These are phyloP conservation scores for Sporothrix brunneoviolacea DNA, from an alignment of 2,329 filamentous ascomycete genomes.

Conservation along the genomic window DNA sequence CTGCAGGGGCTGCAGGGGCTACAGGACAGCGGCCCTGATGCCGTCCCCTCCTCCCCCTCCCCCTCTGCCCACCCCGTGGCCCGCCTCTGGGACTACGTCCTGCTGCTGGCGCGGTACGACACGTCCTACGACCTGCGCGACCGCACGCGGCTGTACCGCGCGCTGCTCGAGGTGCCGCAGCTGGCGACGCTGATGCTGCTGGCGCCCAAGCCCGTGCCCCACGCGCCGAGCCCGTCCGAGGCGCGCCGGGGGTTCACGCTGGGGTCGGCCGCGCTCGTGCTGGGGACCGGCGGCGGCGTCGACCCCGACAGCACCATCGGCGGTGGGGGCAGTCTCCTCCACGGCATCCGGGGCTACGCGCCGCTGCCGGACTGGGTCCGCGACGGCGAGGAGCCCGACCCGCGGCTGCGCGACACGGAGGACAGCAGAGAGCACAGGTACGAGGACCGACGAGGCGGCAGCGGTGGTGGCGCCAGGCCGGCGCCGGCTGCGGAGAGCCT, in stretches of 20 bases:
- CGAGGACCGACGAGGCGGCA: slow-evolving; percentile 25
- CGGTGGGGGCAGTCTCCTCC: slow-evolving; percentile 39
- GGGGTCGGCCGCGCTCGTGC: slow-evolving; percentile 77
- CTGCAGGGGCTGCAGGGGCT: slow-evolving; percentile 16
- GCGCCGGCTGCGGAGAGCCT: slow-evolving; percentile 58
- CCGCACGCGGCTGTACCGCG: slow-evolving; percentile 78
- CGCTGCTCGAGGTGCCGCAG: slow-evolving; percentile 75
- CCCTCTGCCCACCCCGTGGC: slow-evolving; percentile 59
- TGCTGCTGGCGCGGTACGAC: slow-evolving; percentile 84
- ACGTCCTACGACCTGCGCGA: slow-evolving; percentile 93
- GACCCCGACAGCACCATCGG: background rate
- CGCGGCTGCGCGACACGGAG: slow-evolving; percentile 59
- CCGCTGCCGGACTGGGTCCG: slow-evolving; percentile 78
- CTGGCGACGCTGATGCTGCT: slow-evolving; percentile 85
- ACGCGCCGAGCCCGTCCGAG: slow-evolving; percentile 83
- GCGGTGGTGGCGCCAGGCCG: slow-evolving; percentile 22
- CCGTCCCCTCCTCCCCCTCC: background rate
- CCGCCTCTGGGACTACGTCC: slow-evolving; percentile 75
- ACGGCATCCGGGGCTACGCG: slow-evolving; percentile 73
- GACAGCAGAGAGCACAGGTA: slow-evolving; percentile 29
- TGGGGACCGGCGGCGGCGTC: slow-evolving; percentile 59
- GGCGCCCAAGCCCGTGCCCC: slow-evolving; percentile 88
- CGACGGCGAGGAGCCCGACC: slow-evolving; percentile 71
- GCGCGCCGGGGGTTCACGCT: slow-evolving; percentile 69
- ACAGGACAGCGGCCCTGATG: background rate